Base-by-base conservation (phyloP, 345 rosid genomes). In the Pseudoturritis turrita region DNA sequence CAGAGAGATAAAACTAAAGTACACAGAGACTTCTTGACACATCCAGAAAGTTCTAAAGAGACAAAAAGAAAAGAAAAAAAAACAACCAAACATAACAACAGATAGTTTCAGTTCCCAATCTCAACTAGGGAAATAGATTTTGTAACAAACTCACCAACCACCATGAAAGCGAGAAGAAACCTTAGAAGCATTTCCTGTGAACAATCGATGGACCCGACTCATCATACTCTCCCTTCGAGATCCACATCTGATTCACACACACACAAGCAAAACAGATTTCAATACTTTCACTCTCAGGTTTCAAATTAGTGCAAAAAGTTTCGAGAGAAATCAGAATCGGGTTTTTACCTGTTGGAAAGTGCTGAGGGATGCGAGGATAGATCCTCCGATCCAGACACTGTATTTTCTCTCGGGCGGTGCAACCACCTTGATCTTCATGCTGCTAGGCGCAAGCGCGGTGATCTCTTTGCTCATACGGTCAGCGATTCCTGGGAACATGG, bases 121-220 rank as follows among this genome's bases (percentile, higher is more conserved):
- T 68, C 78, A 60, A 75, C 73, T 40, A 59, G 64, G 74, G 74
- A 35, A 41, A 50, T 25, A 75, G 68, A 60, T 66, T 33, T 47
- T 51, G 73, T 67, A 67, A 43, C 68, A 67, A 43, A 68, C 73
- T 75, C 78, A 74, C 73, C 78, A 67, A 66, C 73, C 78, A 67
- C 72, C 72, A 65, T 31, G 65, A 57, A 47, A 28, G 4, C 23
- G 12, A 37, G 11, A 15, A 14, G 60, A 57, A 19, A 47, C 7
- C 78, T 73, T 65, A 84, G 79, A 84, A 84, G 78, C 85, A 84
- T 55, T 84, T 84, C 82, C 87, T 81, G 80, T 84, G 87, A 50
- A 84, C 87, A 29, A 82, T 84, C 1, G 85, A 81, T 55, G 88
- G 88, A 74, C 85, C 88, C 35, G 88, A 84, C 55, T 84, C 88